Evolutionary conservation across 192 early-diverging fungal species (phyloP), one percentile per base, ranked within the genome.

Genomic region (Gamsiella multidivaricata): DNA sequence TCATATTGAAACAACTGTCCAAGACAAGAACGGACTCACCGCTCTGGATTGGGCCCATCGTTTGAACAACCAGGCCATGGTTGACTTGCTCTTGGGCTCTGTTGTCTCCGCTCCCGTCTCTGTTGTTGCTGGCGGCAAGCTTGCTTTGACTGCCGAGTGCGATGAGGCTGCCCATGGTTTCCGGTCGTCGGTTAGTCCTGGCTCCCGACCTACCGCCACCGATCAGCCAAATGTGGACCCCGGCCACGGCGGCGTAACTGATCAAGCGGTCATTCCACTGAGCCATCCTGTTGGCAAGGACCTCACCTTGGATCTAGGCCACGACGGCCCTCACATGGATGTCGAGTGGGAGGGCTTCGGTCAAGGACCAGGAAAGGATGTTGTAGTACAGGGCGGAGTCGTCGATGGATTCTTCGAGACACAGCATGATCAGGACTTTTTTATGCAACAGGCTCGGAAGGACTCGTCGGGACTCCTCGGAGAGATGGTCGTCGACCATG

Each of bases 1-100:
- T 49, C 43, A 54, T 23, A 34, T 64, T 20, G 65, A 68, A 46
- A 29, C 46, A 31, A 28, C 50, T 18, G 43, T 69, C n/a, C 36
- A 69, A 42, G 74, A 78, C 49, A 78, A 78, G 65, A 78, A 78
- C 46, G 65, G 74, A 46, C 31, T 69, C 26, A 69, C 65, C 53
- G 74, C 74, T n/a, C 49, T 78, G 23, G 60, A 57, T 41, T 64
- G 58, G 74, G 65, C 74, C 22, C 54, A 29, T 33, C 52, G 32
- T 39, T 33, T 78, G 58, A 39, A 62, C 45, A 41, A 37, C 49
- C 54, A 42, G 36, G 23, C 10, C 61, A 78, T 78, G 66, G 41
- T 68, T 4, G 64, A 69, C 25, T 26, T 78, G 26, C 60, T 78
- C 42, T 39, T 46, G n/a, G 52, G 52, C 43, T 7, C 34, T 17